Conservation (phyloP, 306 rosid genomes). For the Begonia peltatifolia region DNA sequence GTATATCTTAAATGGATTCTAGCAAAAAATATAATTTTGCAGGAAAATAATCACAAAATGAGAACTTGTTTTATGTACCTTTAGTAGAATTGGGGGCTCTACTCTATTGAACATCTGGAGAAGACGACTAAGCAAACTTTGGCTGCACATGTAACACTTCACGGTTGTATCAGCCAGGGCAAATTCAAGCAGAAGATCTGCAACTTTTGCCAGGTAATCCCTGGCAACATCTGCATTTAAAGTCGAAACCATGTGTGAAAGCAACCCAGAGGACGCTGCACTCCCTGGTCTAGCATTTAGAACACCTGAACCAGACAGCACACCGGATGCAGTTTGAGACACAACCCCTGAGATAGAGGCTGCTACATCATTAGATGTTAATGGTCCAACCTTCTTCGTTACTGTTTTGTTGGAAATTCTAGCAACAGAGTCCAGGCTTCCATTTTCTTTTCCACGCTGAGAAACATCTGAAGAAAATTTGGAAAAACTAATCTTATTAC, state of each 20-base stretch:
- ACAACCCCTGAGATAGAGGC: slow-evolving; percentile 80
- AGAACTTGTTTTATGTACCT: slow-evolving; percentile 32
- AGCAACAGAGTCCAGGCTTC: slow-evolving; percentile 57
- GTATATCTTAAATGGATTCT: not conserved
- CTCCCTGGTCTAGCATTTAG: slow-evolving; percentile 97
- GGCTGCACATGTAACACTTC: slow-evolving; percentile 88
- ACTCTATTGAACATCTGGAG: slow-evolving; percentile 98
- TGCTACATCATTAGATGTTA: slow-evolving; percentile 59
- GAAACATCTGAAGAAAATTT: slow-evolving; percentile 64
- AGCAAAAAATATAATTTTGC: not conserved
- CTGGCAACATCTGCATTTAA: slow-evolving; percentile 89
- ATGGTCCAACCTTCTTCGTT: slow-evolving; percentile 56
- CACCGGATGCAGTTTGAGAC: slow-evolving; percentile 96
- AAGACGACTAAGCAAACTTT: slow-evolving; percentile 97
- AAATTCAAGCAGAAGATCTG: slow-evolving; percentile 98
- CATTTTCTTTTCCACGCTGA: slow-evolving; percentile 89
- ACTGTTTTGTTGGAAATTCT: slow-evolving; percentile 53
- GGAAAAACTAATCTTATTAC: slow-evolving; percentile 7
- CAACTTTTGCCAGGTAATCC: slow-evolving; percentile 91
- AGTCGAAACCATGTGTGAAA: slow-evolving; percentile 90
- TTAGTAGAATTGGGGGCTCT: slow-evolving; percentile 86
- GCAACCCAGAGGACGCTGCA: slow-evolving; percentile 94
- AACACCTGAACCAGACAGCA: slow-evolving; percentile 97
- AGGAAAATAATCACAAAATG: not conserved
- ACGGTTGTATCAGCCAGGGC: slow-evolving; percentile 93